These are phyloP conservation scores for Coccomyxa sp. DNA, from an alignment of 139 green algal species.

Conservation along the genomic window DNA sequence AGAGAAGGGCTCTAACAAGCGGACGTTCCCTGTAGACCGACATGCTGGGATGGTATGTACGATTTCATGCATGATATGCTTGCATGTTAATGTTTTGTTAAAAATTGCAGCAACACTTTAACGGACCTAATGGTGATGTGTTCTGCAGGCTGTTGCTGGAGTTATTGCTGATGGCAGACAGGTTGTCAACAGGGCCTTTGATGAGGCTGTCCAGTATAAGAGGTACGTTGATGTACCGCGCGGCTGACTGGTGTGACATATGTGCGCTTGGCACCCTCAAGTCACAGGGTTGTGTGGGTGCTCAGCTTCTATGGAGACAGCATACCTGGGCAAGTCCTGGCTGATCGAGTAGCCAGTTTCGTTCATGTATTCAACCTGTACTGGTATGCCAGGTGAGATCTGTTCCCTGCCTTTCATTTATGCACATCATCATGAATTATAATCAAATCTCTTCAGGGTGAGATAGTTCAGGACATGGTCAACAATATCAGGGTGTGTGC, in stretches of 20 bases:
- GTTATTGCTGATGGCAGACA: slow-evolving; percentile 78
- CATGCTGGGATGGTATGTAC: slow-evolving; percentile 80
- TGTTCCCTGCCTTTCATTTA: too few relatives aligned
- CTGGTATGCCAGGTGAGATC: slow-evolving; percentile 71
- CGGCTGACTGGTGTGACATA: too few relatives aligned
- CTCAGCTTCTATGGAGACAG: slow-evolving; percentile 86
- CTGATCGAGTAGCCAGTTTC: slow-evolving; percentile 87
- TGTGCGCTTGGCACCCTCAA: too few relatives aligned
- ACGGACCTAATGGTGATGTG: neutral
- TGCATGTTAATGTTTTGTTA: too few relatives aligned
- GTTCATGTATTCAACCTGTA: slow-evolving; percentile 98
- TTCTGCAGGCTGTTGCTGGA: slow-evolving; percentile 54
- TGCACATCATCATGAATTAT: too few relatives aligned
- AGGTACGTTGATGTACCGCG: slow-evolving; percentile 11
- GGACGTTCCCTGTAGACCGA: slow-evolving; percentile 79
- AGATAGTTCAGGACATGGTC: too few relatives aligned
- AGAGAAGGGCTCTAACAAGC: slow-evolving; percentile 79
- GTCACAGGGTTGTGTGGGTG: neutral
- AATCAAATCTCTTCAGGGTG: too few relatives aligned
- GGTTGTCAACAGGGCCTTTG: slow-evolving; percentile 76
- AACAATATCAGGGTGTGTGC: neutral
- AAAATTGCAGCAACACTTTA: neutral
- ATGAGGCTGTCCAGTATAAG: slow-evolving; percentile 77
- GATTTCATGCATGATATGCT: too few relatives aligned
- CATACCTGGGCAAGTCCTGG: slow-evolving; percentile 89